A percentile compares a stretch with the other conserved stretches of the same genome.
These are phyloP conservation scores for Candida adriatica DNA, from an alignment of 805 yeast genomes.

Conservation along the genomic window DNA sequence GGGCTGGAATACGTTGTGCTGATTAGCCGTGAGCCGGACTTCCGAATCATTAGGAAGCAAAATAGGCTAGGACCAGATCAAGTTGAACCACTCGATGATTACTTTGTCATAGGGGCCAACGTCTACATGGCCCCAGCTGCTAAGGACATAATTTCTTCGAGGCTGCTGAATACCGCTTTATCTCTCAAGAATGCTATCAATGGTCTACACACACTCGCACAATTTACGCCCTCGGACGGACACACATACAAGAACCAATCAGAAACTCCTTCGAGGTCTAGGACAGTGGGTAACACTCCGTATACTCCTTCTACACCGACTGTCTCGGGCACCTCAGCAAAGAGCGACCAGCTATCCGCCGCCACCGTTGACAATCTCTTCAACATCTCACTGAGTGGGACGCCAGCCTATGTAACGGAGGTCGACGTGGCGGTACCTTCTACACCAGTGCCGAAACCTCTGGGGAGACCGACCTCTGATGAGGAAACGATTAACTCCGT, in stretches of 20 bases:
- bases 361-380: constrained; percentile 23
- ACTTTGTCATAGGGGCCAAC: constrained; percentile 86
- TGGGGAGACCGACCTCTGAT: constrained; percentile 8
- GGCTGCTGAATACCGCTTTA: constrained; percentile 35
- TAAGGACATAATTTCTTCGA: constrained; percentile 62
- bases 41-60: constrained; percentile 89
- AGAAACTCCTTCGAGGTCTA: constrained; percentile 11
- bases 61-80: constrained; percentile 47
- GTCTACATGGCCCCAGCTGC: constrained; percentile 85
- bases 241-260: constrained; percentile 35
- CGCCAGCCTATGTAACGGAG: constrained; percentile 17
- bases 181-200: constrained; percentile 40
- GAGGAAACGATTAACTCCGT: constrained; percentile 11
- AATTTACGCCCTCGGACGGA: constrained; percentile 56
- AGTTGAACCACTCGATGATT: constrained; percentile 58
- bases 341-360: constrained; percentile 10
- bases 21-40: constrained; percentile 76
- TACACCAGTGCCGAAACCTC: constrained; percentile 7
- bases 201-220: constrained; percentile 40
- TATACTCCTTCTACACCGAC: constrained; percentile 21
- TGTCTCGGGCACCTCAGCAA: constrained; percentile 6
- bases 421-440: constrained; percentile 4
- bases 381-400: constrained; percentile 18
- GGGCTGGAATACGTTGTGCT: constrained; percentile 83
- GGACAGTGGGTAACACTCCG: constrained; percentile 22